A percentile compares a stretch with the other conserved stretches of the same genome.
These are phyloP conservation scores for Macrolepiota albuminosa DNA, from an alignment of 768 basidiomycete species.

Conservation along the genomic window DNA sequence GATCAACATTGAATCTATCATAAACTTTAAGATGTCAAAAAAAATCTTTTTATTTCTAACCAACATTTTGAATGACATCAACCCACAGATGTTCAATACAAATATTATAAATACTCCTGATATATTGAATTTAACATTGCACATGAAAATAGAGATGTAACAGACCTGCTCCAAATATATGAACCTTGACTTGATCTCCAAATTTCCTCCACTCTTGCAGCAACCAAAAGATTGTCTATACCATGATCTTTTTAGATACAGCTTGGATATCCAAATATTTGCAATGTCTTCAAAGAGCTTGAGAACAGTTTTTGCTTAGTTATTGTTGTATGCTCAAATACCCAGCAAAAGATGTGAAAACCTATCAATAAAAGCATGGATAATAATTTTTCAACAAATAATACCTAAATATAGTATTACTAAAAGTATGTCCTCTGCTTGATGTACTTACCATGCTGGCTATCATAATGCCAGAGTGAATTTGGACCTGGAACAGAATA, in stretches of 20 bases:
- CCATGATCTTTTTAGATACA: constrained; percentile 28
- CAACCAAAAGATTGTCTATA: constrained; percentile 28
- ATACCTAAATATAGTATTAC: too few species aligned
- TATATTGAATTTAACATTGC: not conserved
- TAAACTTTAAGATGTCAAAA: constrained; percentile 27
- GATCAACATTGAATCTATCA: too few species aligned
- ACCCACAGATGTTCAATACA: constrained; percentile 27
- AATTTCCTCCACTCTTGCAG: constrained; percentile 22
- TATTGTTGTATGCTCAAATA: constrained; percentile 34
- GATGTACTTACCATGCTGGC: constrained; percentile 18
- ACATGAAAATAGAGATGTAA: not conserved
- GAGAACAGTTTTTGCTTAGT: constrained; percentile 25
- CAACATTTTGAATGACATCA: constrained; percentile 24
- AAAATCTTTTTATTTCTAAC: constrained; percentile 33
- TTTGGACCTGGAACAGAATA: constrained; percentile 24
- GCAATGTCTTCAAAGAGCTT: too few species aligned
- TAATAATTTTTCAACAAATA: too few species aligned
- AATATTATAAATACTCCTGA: constrained; percentile 35
- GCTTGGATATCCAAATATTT: not conserved
- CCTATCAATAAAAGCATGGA: constrained; percentile 20
- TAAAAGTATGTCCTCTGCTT: too few species aligned
- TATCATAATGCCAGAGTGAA: constrained; percentile 28
- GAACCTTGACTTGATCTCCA: constrained; percentile 1
- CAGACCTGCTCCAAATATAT: constrained; percentile 34
- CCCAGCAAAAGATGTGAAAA: constrained; percentile 26